A percentile compares a stretch with the other conserved stretches of the same genome.
Conservation (phyloP, 1,284 basidiomycete genomes). For the Wallemia mellicola region DNA sequence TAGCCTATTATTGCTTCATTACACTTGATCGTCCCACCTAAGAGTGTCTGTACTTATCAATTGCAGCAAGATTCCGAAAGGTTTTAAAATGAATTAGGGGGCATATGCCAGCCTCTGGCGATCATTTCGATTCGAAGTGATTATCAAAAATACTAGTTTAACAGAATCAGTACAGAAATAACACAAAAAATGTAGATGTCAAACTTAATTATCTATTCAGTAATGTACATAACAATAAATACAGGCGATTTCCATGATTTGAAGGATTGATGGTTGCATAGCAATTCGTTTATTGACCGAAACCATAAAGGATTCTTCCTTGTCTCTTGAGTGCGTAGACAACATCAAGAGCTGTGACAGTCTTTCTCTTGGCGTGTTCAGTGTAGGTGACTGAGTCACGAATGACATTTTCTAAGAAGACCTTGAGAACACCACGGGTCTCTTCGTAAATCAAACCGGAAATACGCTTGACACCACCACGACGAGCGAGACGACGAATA, state of each 20-base stretch:
- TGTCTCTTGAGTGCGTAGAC: conserved; percentile 81
- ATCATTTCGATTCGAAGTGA: no score
- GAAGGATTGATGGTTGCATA: no score
- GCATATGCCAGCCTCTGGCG: no score
- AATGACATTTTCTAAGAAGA: conserved; percentile 38
- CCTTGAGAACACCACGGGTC: conserved; percentile 57
- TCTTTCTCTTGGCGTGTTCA: conserved; percentile 20
- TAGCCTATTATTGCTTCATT: no score
- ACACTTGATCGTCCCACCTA: no score
- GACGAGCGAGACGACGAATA: conserved; percentile 72
- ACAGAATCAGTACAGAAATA: not conserved
- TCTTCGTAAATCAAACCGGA: conserved; percentile 78
- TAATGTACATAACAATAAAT: not conserved
- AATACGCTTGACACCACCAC: conserved; percentile 87
- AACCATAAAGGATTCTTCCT: conserved; percentile 62
- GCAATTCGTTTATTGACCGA: conserved; percentile 40
- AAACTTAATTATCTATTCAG: not conserved
- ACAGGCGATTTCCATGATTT: not conserved
- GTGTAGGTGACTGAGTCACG: conserved; percentile 36
- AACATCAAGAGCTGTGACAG: conserved; percentile 21
- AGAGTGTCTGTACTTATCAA: no score
- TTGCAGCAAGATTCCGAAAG: no score
- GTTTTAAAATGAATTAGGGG: no score
- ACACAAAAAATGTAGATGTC: not conserved
- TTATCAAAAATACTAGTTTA: no score